Percentiles rank a stretch among this genome's conserved stretches.
Conservation (phyloP, 2,329 filamentous ascomycete genomes). For the Capronia epimyces region DNA sequence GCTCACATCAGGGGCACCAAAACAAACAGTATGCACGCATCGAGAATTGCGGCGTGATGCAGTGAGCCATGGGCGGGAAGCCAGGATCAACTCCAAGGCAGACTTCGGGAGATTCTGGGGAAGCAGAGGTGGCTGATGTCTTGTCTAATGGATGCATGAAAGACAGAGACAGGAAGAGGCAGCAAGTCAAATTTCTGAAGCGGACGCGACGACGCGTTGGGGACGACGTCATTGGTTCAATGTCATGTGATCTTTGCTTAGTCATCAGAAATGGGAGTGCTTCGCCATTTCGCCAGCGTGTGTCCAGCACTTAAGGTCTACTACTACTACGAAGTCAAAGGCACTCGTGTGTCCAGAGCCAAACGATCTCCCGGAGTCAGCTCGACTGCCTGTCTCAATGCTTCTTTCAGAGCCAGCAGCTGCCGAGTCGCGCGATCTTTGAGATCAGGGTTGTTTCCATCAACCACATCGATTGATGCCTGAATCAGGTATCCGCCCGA, state of each 20-base stretch:
- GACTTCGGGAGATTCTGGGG: not conserved
- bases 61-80: conserved; percentile 12
- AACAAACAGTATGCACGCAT: not conserved
- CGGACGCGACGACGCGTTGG: not conserved
- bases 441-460: conserved; percentile 48
- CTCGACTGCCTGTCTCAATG: conserved; percentile 52
- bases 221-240: conserved; percentile 1
- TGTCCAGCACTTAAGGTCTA: conserved; percentile 13
- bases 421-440: conserved; percentile 52
- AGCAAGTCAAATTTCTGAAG: not conserved
- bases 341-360: conserved; percentile 56
- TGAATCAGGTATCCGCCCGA: conserved; percentile 56
- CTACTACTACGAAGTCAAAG: conserved; percentile 14
- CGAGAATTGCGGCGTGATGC: not conserved
- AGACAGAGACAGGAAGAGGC: not conserved
- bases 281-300: not conserved
- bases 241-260: conserved; percentile 10
- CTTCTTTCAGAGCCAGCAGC: conserved; percentile 50
- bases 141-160: not conserved
- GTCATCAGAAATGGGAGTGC: conserved; percentile 2
- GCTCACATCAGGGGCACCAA: not conserved
- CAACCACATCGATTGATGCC: conserved; percentile 52
- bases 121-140: not conserved
- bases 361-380: conserved; percentile 55
- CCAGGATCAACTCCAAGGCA: conserved; percentile 5